phyloP scores from a whole-genome alignment of 768 basidiomycete genomes.

The Amyloporia xantha region DNA sequence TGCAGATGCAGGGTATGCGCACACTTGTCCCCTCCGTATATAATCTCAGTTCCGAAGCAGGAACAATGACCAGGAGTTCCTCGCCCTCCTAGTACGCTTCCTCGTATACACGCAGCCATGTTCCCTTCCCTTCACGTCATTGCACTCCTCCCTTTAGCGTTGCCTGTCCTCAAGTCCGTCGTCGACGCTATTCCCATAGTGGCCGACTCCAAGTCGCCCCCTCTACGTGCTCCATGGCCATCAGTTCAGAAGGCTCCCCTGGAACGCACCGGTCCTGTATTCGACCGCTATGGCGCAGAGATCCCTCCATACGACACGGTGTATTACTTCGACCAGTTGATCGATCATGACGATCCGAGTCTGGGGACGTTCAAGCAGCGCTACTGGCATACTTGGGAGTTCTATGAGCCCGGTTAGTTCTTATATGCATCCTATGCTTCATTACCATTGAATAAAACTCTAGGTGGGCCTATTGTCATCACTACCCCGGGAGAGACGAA shows the following conservation, averaged over 20 bases:
- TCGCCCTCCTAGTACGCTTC: no score
- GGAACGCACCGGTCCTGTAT: background rate
- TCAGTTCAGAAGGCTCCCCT: background rate
- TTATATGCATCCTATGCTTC: background rate
- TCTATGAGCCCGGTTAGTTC: conserved; percentile 38
- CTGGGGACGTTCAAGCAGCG: conserved; percentile 74
- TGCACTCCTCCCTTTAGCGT: no score
- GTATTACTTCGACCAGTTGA: conserved; percentile 48
- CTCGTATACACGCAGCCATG: no score
- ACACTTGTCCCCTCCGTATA: no score
- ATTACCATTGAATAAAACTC: background rate
- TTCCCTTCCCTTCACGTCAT: no score
- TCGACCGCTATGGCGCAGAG: conserved; percentile 18
- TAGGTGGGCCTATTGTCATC: conserved; percentile 52
- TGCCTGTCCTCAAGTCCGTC: no score
- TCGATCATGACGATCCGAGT: conserved; percentile 47
- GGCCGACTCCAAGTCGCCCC: no score
- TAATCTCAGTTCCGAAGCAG: no score
- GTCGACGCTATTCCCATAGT: no score
- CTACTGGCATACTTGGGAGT: conserved; percentile 66
- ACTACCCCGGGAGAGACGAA: conserved; percentile 62
- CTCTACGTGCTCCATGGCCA: no score
- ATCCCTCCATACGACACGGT: conserved; percentile 27
- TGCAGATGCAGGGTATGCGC: no score
- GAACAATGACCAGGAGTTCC: no score